Percentiles rank a stretch among this genome's conserved stretches.
These are phyloP conservation scores for Colletotrichum echinochloae DNA, from an alignment of 2,329 filamentous ascomycete species.

Conservation along the genomic window DNA sequence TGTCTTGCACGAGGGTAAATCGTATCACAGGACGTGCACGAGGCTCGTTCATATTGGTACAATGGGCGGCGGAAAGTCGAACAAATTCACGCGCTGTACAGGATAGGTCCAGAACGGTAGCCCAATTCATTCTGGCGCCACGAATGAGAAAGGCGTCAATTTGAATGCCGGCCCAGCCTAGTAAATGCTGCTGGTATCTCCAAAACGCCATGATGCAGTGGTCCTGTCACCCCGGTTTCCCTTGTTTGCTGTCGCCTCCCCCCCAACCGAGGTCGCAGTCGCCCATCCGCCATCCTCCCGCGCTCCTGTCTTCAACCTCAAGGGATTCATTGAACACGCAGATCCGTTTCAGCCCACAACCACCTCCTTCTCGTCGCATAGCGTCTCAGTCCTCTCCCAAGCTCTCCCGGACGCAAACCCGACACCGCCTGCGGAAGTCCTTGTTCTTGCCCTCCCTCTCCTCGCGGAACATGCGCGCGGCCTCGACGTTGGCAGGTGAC, in stretches of 20 bases:
- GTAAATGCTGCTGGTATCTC: slow-evolving; percentile 16
- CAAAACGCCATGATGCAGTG: slow-evolving; percentile 22
- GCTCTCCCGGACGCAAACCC: slow-evolving; percentile 84
- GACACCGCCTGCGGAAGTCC: slow-evolving; percentile 83
- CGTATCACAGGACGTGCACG: not conserved
- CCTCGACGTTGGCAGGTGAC: slow-evolving; percentile 94
- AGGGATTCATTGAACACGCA: not conserved
- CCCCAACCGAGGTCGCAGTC: not conserved
- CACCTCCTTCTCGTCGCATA: not conserved
- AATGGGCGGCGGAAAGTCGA: not conserved
- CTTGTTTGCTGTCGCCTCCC: not conserved
- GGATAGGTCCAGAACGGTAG: not conserved
- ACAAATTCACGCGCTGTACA: too few relatives aligned
- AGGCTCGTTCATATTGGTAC: not conserved
- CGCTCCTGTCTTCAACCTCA: not conserved
- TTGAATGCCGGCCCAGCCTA: slow-evolving; percentile 9
- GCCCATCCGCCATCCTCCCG: not conserved
- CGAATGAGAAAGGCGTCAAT: slow-evolving; percentile 21
- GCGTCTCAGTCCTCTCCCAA: slow-evolving; percentile 74
- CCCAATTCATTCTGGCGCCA: not conserved
- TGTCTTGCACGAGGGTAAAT: too few relatives aligned
- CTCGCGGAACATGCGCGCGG: slow-evolving; percentile 87
- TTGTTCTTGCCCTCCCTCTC: slow-evolving; percentile 70
- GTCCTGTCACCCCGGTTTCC: not conserved
- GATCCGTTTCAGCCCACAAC: not conserved